Evolutionary conservation across 2,329 filamentous ascomycete genomes (phyloP), one percentile per base, ranked within the genome.

Genomic region (Alternaria postmessia): DNA sequence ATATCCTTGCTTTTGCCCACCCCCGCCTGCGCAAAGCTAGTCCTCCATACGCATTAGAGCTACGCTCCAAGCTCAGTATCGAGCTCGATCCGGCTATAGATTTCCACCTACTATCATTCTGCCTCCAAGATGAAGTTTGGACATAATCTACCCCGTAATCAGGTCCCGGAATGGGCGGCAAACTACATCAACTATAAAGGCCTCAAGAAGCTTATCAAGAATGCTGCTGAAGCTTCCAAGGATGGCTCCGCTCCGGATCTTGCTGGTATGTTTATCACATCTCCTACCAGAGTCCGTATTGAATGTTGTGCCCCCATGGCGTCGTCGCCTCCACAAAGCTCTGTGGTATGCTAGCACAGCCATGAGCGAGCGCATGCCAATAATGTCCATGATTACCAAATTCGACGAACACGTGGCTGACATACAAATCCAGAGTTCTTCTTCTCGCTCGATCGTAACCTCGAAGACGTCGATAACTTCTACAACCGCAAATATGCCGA

Each of bases 401-500:
- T n/a, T n/a, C 24, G n/a, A 24, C 2, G 6, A 34, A 32, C 5
- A 36, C 14, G 18, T 39, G 7, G 43, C 64, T 72, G 22, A 72
- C 39, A 20, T 20, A 16, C 11, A 20, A 11, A 36, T 56, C 22
- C 83, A 97, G 95, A 94, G 79, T 97, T 99, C 85, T 97, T 97
- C 83, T 97, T 94, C 79, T 92, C 91, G 66, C 89, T 99, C 78
- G 95, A 99, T 78, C 92, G 95, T 72, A 97, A 98, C 77, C 89
- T 99, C 74, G 95, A 99, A 83, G 91, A 96, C 80, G 94, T 99
- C 78, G 93, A 97, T 79, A 87, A 88, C 52, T 98, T 99, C 80
- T 98, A 97, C 84, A 97, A 96, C 82, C 96, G 94, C 78, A 97
- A 97, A 78, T 93, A 93, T 74, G 86, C 88, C 63, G 94, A 98